These are phyloP conservation scores for Solanum boliviense DNA, from an alignment of 257 asterid genomes.

Conservation along the genomic window DNA sequence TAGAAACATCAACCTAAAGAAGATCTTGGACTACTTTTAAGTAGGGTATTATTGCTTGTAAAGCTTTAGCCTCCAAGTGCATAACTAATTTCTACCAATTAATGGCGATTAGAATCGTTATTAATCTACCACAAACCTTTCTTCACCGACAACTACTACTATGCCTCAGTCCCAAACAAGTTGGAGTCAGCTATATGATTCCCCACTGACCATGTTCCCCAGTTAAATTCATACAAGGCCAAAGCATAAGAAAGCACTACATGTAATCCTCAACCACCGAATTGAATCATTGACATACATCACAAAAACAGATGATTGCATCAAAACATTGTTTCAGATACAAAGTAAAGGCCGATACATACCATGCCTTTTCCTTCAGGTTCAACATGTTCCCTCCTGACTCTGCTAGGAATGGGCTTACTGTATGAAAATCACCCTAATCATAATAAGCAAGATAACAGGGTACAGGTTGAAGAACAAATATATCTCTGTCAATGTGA, in stretches of 20 bases:
- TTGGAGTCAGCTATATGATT: not conserved
- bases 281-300: not conserved
- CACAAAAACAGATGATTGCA: not conserved
- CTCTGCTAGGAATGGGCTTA: constrained; percentile 16
- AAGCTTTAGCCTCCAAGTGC: not conserved
- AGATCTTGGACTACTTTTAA: not conserved
- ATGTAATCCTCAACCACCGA: not conserved
- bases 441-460: not conserved
- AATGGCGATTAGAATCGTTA: not conserved
- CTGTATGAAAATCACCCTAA: not conserved
- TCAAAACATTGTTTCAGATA: not conserved
- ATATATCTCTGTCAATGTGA: not conserved
- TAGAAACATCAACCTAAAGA: not conserved
- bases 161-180: not conserved
- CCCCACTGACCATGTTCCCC: not conserved
- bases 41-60: not conserved
- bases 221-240: not conserved
- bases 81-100: not conserved
- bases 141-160: not conserved
- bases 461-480: not conserved
- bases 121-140: not conserved
- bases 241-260: not conserved
- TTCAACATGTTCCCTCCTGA: constrained; percentile 54
- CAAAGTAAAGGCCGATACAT: constrained; percentile 6
- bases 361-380: constrained; percentile 64